Base-by-base conservation (phyloP, 23 red algal genomes). In the Pyropia haitanensis region DNA sequence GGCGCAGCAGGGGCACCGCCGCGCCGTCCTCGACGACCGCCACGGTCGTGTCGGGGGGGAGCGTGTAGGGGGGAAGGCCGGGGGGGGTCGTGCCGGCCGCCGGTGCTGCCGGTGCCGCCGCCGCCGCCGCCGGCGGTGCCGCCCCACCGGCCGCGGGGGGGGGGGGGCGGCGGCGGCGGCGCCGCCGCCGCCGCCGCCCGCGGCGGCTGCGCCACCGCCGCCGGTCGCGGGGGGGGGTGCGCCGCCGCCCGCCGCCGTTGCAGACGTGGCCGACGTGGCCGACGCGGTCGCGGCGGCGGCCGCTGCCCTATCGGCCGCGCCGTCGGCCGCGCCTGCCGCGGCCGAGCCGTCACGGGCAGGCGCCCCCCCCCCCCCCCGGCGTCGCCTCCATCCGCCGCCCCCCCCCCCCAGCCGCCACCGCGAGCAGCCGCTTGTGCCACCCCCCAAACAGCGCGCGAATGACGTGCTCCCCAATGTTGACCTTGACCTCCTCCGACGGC, bases 381-480 rank as follows among this genome's bases (percentile, higher is more conserved):
- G 2, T 1, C 68, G 32, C 19, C 27, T 6, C 18, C 33, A 2
- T 5, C 25, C 34, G 53, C 26, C 2, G 31, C 23, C 4, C 39
- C 34, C 44, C 73, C 8, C 8, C 53, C 0, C 25, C 53, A 0
- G 50, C 17, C 18, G 58, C 29, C 4, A n/a, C 18, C 3, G 19
- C 56, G 18, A 67, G 27, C 48, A 65, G 49, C 49, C 70, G 22
- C 62, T 75, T 76, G 23, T 63, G 46, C 92, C 92, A 96, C 30
- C 79, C 76, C 59, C 51, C 71, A 80, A 96, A 96, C 6, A 96
- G 75, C 17, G 68, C 92, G 49, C 81, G 75, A 8, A 96, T 39
- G 20, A 79, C 78, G 67, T 96, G 92, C 46, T 96, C 92, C n/a
- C 92, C 92, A 10, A 96, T 89, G 71, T 96, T 96, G 15, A 96